Evolutionary conservation across 441 rosid genomes (phyloP).

Genomic region (Dalechampia spathulata): DNA sequence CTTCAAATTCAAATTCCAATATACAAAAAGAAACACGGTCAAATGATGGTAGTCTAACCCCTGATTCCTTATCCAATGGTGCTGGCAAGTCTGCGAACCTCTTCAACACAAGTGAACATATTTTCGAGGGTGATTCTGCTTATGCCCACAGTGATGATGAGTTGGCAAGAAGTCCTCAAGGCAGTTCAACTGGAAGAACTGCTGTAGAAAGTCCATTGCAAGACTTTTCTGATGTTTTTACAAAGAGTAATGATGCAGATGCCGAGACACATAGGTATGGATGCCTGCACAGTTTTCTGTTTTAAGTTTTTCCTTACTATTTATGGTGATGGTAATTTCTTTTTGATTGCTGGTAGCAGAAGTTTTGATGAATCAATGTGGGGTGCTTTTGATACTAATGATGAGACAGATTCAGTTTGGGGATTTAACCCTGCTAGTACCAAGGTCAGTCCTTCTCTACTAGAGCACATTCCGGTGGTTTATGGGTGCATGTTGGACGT

Average conservation of each 20-base stretch:
- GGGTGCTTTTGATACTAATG: slow-evolving; percentile 91
- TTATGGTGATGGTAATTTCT: slow-evolving; percentile 4
- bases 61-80: slow-evolving; percentile 45
- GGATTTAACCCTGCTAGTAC: slow-evolving; percentile 56
- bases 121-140: slow-evolving; percentile 54
- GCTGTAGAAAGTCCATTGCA: slow-evolving; percentile 58
- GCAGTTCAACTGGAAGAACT: slow-evolving; percentile 60
- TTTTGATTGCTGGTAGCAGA: slow-evolving; percentile 22
- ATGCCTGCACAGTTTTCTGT: slow-evolving; percentile 1
- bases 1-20: slow-evolving; percentile 27
- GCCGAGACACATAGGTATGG: slow-evolving; percentile 43
- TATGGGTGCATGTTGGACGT: background rate
- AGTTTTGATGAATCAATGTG: slow-evolving; percentile 85
- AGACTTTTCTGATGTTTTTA: slow-evolving; percentile 51
- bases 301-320: background rate
- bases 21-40: slow-evolving; percentile 41
- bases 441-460: slow-evolving; percentile 47
- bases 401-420: slow-evolving; percentile 91
- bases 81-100: slow-evolving; percentile 39
- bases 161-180: slow-evolving; percentile 72
- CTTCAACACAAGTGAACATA: slow-evolving; percentile 36
- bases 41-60: slow-evolving; percentile 44
- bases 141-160: slow-evolving; percentile 77
- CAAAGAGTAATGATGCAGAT: slow-evolving; percentile 60
- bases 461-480: slow-evolving; percentile 11